Conservation (phyloP, 2,329 filamentous ascomycete species). For the Cordyceps cicadae region DNA sequence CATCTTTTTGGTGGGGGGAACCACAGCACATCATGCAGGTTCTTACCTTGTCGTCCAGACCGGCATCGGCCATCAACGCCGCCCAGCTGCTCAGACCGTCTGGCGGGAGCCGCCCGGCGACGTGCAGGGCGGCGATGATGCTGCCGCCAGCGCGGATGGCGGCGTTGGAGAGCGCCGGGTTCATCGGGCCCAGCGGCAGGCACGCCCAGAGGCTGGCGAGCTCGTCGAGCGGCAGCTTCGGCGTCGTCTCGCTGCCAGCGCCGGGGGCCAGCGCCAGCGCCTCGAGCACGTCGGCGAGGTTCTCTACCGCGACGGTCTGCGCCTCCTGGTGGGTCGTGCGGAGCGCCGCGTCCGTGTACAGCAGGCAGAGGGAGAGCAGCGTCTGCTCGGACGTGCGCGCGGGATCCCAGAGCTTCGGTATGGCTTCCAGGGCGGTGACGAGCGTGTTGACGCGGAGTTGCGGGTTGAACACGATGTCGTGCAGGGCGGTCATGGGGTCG, state of each 20-base stretch:
- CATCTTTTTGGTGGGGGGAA: no score
- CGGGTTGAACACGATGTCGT: conserved; percentile 21
- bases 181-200: conserved; percentile 31
- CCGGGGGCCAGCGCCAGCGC: conserved; percentile 28
- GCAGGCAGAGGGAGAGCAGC: conserved; percentile 26
- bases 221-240: conserved; percentile 23
- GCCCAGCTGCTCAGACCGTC: conserved; percentile 36
- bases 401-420: conserved; percentile 24
- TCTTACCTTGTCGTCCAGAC: conserved; percentile 40
- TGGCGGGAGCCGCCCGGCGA: conserved; percentile 13
- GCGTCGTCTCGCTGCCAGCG: conserved; percentile 17
- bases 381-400: conserved; percentile 18
- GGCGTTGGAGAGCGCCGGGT: conserved; percentile 41
- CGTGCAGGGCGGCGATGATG: conserved; percentile 29
- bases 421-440: conserved; percentile 29
- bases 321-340: conserved; percentile 33
- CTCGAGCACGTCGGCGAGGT: conserved; percentile 40
- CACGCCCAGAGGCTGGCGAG: conserved; percentile 34
- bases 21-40: not conserved
- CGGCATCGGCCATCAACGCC: conserved; percentile 39
- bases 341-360: conserved; percentile 37
- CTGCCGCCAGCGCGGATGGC: conserved; percentile 40
- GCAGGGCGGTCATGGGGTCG: conserved; percentile 19
- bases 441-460: conserved; percentile 28
- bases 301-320: conserved; percentile 38